Conservation (phyloP, 2,329 filamentous ascomycete genomes). For the Rhynchosporium graminicola region DNA sequence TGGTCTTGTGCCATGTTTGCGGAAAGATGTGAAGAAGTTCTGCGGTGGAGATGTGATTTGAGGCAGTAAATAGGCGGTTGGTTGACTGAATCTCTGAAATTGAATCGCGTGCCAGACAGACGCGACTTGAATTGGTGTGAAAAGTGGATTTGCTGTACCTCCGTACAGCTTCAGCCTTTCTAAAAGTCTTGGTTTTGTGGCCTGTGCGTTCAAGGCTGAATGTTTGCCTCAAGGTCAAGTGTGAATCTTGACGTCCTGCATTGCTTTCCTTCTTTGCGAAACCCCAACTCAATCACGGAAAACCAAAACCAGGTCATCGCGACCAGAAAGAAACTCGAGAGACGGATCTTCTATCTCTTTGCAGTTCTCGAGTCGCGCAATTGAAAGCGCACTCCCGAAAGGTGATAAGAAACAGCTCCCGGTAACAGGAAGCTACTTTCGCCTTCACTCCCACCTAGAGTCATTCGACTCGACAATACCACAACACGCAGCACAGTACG, state of each 20-base stretch:
- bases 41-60: background rate
- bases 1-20: conserved; percentile 49
- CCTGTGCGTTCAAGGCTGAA: conserved; percentile 11
- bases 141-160: no score
- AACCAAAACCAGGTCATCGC: conserved; percentile 17
- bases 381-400: conserved; percentile 19
- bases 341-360: conserved; percentile 11
- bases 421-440: conserved; percentile 36
- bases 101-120: conserved; percentile 8
- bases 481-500: conserved; percentile 19
- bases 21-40: background rate
- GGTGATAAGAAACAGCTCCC: conserved; percentile 25
- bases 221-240: background rate
- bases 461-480: conserved; percentile 16
- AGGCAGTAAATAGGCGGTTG: background rate
- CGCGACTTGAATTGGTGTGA: conserved; percentile 10
- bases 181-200: conserved; percentile 5
- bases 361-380: conserved; percentile 8
- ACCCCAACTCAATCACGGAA: conserved; percentile 25
- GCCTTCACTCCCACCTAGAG: conserved; percentile 20
- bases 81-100: background rate
- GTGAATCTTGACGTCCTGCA: conserved; percentile 13
- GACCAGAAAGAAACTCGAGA: conserved; percentile 15
- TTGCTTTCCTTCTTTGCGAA: conserved; percentile 21
- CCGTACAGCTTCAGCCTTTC: conserved; percentile 3